Evolutionary conservation across 2,329 filamentous ascomycete species (phyloP).

Genomic region (Cytospora piceicola): DNA sequence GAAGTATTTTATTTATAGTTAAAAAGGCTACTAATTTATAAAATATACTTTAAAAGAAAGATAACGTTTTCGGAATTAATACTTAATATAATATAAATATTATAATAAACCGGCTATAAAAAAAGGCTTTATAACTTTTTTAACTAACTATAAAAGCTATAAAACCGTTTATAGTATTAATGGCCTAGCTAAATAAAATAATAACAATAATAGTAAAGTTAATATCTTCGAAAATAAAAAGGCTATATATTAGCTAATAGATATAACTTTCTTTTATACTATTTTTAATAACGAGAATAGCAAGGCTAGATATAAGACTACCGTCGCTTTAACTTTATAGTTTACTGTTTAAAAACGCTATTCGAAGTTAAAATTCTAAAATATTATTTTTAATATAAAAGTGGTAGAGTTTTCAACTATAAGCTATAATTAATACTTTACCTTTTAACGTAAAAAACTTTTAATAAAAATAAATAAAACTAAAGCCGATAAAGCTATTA

Average conservation of each 20-base stretch:
- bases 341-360: not conserved
- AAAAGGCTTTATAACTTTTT: too few relatives aligned
- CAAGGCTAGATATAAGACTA: not conserved
- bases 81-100: too few relatives aligned
- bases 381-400: not conserved
- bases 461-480: not conserved
- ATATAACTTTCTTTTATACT: not conserved
- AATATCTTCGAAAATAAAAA: not conserved
- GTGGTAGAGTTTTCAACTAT: not conserved
- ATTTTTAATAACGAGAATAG: not conserved
- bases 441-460: not conserved
- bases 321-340: not conserved
- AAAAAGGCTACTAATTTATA: too few relatives aligned
- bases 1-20: too few relatives aligned
- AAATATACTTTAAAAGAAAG: too few relatives aligned
- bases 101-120: too few relatives aligned
- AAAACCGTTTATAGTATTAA: too few relatives aligned
- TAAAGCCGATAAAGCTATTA: not conserved
- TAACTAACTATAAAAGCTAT: too few relatives aligned
- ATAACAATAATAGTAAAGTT: not conserved
- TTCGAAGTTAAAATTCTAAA: not conserved
- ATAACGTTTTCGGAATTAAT: too few relatives aligned
- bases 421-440: not conserved
- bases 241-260: not conserved
- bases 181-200: too few relatives aligned